Base-by-base conservation (phyloP, 1,284 basidiomycete genomes). In the Naganishia albida region DNA sequence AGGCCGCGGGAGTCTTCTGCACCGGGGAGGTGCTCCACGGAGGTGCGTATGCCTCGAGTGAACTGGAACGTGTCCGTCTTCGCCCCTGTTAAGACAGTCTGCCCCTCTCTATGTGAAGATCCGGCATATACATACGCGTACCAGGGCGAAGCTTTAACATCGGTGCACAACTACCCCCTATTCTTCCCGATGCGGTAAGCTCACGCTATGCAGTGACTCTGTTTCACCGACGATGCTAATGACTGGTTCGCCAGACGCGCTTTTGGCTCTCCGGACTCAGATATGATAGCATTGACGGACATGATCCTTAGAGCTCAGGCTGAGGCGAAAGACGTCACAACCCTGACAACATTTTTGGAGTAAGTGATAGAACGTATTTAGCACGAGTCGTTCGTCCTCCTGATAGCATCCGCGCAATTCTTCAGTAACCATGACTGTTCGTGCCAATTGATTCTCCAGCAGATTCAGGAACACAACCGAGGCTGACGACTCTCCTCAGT, bases 81-180 rank as follows among this genome's bases (percentile, higher is more conserved):
- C 34, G 34, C 10, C 34, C 34, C 10, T 34, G 34, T 10, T 34
- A 10, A 34, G 4, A 34, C 28, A 3, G 20, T 16, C n/a, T 23
- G 26, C 25, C 1, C n/a, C 34, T 28, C 38, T 25, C 20, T 54
- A 42, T 25, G 15, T 12, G 0, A 53, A 78, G 78, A 80, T 64
- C 76, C 77, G 0, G 63, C 67, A 18, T 78, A 75, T 59, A 70
- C 78, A 1, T 72, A 72, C 1, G 70, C 72, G 16, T 80, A 80
- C 59, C 78, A 79, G 65, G 68, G 70, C 66, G 74, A 82, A 60
- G 77, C 80, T 39, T 74, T 86, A 50, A 79, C 81, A 64, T 80
- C 82, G 18, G 76, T 85, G 28, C 77, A 86, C 44, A 83, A 86
- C 71, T 86, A 83, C 70, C 83, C 85, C 1, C 79, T 80, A 46